These are phyloP conservation scores for Solanum hybrid DNA, from an alignment of 305 asterid genomes.

Conservation along the genomic window DNA sequence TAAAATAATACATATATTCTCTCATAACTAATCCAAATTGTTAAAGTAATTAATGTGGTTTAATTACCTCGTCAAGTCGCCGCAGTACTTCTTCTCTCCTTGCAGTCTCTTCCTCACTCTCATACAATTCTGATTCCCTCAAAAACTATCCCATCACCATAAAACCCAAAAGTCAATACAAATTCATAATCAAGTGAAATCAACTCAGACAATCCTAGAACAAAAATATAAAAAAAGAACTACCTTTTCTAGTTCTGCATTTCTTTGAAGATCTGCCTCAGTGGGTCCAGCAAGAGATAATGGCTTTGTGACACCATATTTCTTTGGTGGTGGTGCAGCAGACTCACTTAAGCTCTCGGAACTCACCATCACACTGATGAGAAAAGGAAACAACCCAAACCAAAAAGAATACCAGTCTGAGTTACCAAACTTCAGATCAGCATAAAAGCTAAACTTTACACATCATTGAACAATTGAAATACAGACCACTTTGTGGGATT, in stretches of 20 bases:
- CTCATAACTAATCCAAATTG: background rate
- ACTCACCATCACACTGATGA: conserved; percentile 1
- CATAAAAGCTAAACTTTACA: background rate
- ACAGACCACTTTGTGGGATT: background rate
- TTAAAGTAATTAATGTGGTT: background rate
- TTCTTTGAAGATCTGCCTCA: conserved; percentile 52
- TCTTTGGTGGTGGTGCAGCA: conserved; percentile 26
- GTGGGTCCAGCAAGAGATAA: conserved; percentile 60
- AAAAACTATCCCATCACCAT: conserved; percentile 25
- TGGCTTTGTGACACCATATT: conserved; percentile 61
- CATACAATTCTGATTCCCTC: conserved; percentile 51
- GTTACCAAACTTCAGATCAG: background rate
- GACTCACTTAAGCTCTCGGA: conserved; percentile 6
- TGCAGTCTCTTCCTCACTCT: conserved; percentile 48
- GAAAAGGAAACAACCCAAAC: background rate
- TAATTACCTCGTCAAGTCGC: conserved; percentile 44
- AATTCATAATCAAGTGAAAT: background rate
- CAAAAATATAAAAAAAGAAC: background rate
- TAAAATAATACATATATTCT: background rate
- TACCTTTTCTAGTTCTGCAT: conserved; percentile 55
- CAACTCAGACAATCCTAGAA: background rate
- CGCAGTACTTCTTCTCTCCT: conserved; percentile 53
- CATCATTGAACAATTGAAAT: background rate
- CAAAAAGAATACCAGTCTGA: background rate
- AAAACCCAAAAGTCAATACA: background rate